Evolutionary conservation across 1,139 yeast species (phyloP).

Genomic region (Suhomyces bokatorum): DNA sequence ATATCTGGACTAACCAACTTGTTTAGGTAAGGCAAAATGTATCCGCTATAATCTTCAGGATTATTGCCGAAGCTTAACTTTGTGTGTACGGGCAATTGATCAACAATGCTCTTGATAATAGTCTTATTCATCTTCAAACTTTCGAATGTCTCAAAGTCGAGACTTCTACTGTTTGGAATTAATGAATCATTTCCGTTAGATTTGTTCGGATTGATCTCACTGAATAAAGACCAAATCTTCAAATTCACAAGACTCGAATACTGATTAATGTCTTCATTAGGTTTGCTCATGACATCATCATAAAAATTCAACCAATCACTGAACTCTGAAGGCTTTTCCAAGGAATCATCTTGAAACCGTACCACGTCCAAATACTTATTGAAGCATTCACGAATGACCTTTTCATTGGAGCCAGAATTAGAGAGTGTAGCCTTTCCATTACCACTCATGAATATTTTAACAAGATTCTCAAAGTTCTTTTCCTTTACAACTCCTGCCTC

Average conservation of each 20-base stretch:
- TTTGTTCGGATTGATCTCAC: slow-evolving; percentile 52
- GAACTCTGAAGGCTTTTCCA: slow-evolving; percentile 59
- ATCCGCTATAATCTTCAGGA: slow-evolving; percentile 30
- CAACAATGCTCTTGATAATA: slow-evolving; percentile 25
- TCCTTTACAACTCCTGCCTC: slow-evolving; percentile 48
- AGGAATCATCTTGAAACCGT: slow-evolving; percentile 62
- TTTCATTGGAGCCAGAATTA: slow-evolving; percentile 54
- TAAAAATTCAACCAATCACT: slow-evolving; percentile 80
- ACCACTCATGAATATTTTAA: slow-evolving; percentile 36
- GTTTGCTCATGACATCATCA: slow-evolving; percentile 42
- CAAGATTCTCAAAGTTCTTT: slow-evolving; percentile 46
- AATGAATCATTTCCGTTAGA: slow-evolving; percentile 26
- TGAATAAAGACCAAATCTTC: slow-evolving; percentile 65
- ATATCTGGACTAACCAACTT: slow-evolving; percentile 44
- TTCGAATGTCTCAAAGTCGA: slow-evolving; percentile 48
- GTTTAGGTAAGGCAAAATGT: slow-evolving; percentile 49
- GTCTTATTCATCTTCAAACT: slow-evolving; percentile 31
- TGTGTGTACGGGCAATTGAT: slow-evolving; percentile 30
- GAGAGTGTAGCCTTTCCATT: slow-evolving; percentile 46
- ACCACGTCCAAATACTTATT: slow-evolving; percentile 54
- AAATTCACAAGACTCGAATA: slow-evolving; percentile 61
- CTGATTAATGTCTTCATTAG: slow-evolving; percentile 30
- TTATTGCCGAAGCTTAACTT: slow-evolving; percentile 34
- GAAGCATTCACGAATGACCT: slow-evolving; percentile 73
- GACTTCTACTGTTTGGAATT: slow-evolving; percentile 38